Evolutionary conservation across 2,329 filamentous ascomycete species (phyloP).

Genomic region (Bipolaris zeicola): DNA sequence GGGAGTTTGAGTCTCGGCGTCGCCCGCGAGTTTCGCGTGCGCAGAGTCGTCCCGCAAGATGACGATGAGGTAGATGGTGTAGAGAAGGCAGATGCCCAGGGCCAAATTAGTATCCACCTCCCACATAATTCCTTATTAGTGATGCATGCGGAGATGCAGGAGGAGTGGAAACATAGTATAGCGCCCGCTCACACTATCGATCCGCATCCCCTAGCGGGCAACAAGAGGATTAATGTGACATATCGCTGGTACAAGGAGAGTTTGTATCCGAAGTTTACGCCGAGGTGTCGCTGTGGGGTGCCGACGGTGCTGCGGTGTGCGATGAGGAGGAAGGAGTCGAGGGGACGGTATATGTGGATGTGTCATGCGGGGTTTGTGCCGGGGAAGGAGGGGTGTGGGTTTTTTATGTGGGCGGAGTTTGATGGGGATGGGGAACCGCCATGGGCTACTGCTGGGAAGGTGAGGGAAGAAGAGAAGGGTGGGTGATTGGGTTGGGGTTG

Average conservation of each 20-base stretch:
- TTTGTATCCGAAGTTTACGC: conserved; percentile 78
- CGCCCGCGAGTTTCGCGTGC: conserved; percentile 88
- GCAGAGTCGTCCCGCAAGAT: conserved; percentile 69
- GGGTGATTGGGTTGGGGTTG: too few relatives aligned
- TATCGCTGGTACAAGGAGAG: conserved; percentile 83
- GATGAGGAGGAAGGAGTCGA: conserved; percentile 75
- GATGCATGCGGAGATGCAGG: conserved; percentile 98
- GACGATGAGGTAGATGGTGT: too few relatives aligned
- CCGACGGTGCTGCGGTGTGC: conserved; percentile 75
- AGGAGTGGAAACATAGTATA: conserved; percentile 93
- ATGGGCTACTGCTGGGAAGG: conserved; percentile 52
- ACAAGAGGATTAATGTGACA: conserved; percentile 87
- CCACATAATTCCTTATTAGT: conserved; percentile 92
- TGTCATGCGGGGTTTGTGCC: conserved; percentile 78
- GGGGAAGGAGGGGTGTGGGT: conserved; percentile 58
- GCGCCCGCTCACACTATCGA: conserved; percentile 75
- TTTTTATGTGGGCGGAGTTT: conserved; percentile 41
- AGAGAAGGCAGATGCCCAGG: conserved; percentile 66
- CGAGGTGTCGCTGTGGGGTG: conserved; percentile 75
- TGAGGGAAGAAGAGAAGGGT: not conserved
- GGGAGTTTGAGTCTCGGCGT: conserved; percentile 91
- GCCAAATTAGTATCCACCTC: conserved; percentile 90
- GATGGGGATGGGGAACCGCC: conserved; percentile 78
- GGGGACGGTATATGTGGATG: conserved; percentile 91
- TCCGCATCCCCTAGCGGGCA: conserved; percentile 81